These are phyloP conservation scores for Saccharum spontaneum DNA, from an alignment of 176 grass and related monocot species.

Conservation along the genomic window DNA sequence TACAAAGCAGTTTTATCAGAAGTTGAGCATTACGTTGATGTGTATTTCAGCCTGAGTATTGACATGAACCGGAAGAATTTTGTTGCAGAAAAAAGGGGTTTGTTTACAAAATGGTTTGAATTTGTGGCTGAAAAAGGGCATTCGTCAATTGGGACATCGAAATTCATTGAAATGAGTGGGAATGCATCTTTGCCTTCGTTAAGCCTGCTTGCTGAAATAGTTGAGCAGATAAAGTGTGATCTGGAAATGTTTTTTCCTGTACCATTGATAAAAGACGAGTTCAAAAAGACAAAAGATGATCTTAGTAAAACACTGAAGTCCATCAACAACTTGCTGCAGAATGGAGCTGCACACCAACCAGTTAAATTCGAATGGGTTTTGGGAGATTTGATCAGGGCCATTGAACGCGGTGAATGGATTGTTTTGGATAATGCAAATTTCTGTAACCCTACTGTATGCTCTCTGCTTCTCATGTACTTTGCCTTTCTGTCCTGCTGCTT, in stretches of 20 bases:
- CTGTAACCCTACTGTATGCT: constrained; percentile 87
- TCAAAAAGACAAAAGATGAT: no score
- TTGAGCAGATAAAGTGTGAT: constrained; percentile 72
- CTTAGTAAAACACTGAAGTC: constrained; percentile 58
- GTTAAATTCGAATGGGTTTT: constrained; percentile 90
- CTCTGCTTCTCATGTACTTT: constrained; percentile 20
- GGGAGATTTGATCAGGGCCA: constrained; percentile 79
- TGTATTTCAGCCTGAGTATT: constrained; percentile 74
- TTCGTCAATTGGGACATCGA: constrained; percentile 36
- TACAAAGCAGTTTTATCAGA: constrained; percentile 67
- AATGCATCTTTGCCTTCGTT: constrained; percentile 48
- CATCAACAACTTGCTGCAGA: constrained; percentile 56
- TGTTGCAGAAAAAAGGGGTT: constrained; percentile 56
- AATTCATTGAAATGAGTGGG: constrained; percentile 47
- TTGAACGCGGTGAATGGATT: constrained; percentile 87
- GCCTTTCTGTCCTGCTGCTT: constrained; percentile 19
- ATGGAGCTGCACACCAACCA: constrained; percentile 50
- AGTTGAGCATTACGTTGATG: constrained; percentile 70
- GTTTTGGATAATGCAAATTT: constrained; percentile 97
- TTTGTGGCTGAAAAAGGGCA: constrained; percentile 63
- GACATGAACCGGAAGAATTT: constrained; percentile 54
- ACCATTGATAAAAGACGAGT: constrained; percentile 58
- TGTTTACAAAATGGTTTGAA: constrained; percentile 85
- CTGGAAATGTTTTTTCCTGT: constrained; percentile 57
- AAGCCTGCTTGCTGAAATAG: constrained; percentile 60